These are phyloP conservation scores for Epichloe typhina DNA, from an alignment of 2,329 filamentous ascomycete species.

Conservation along the genomic window DNA sequence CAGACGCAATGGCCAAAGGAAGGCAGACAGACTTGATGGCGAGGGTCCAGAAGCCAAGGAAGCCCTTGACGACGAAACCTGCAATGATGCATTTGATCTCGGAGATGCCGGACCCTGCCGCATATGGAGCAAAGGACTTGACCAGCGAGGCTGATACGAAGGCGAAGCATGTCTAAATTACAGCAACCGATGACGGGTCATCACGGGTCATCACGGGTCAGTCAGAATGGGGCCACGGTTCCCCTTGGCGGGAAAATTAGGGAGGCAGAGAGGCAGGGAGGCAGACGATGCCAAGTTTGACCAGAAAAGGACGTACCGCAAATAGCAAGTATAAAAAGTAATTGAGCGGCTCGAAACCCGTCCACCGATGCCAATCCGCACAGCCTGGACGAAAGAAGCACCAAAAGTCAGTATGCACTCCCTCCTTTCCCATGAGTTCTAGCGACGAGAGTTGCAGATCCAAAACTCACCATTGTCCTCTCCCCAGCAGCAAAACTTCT, in stretches of 20 bases:
- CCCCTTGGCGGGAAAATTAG: neutral
- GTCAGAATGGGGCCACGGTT: neutral
- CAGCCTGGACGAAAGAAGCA: constrained; percentile 43
- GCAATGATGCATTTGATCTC: constrained; percentile 99
- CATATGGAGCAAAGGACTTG: constrained; percentile 86
- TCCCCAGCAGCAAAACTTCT: constrained; percentile 97
- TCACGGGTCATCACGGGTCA: neutral
- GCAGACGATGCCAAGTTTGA: neutral
- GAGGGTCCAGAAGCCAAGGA: constrained; percentile 81
- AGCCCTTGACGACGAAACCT: constrained; percentile 98
- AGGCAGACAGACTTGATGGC: constrained; percentile 88
- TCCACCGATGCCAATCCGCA: constrained; percentile 82
- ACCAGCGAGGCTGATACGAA: constrained; percentile 74
- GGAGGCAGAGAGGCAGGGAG: neutral
- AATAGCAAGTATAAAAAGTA: constrained; percentile 83
- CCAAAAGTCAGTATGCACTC: neutral
- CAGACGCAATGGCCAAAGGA: constrained; percentile 84
- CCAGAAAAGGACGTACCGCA: constrained; percentile 40
- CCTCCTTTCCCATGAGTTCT: neutral
- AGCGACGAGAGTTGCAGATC: neutral
- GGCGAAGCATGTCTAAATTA: constrained; percentile 56
- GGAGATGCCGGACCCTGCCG: constrained; percentile 89
- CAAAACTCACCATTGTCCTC: constrained; percentile 58
- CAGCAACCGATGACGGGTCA: too few species aligned
- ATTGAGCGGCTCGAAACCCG: constrained; percentile 61